phyloP scores from a whole-genome alignment of 805 yeast genomes.

The Wickerhamomyces canadensis region DNA sequence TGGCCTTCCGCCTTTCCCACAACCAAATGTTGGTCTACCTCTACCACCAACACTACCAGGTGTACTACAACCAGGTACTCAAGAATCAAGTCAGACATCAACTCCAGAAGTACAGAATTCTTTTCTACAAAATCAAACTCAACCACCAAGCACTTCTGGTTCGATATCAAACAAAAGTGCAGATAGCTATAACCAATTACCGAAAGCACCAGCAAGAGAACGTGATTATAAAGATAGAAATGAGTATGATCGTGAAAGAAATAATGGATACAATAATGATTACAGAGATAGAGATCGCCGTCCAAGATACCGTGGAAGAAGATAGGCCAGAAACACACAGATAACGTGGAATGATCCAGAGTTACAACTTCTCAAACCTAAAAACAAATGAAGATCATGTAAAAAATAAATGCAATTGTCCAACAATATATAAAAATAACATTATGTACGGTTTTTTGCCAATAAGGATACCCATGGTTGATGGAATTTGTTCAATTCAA shows the following conservation, averaged over 20 bases:
- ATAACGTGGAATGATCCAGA: too few species aligned
- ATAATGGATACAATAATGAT: constrained; percentile 4
- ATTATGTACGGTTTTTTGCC: constrained; percentile 11
- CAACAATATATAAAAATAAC: neutral
- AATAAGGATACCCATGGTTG: constrained; percentile 58
- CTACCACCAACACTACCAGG: constrained; percentile 26
- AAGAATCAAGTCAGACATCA: too few species aligned
- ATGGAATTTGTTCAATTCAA: constrained; percentile 49
- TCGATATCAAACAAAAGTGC: too few species aligned
- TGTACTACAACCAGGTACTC: constrained; percentile 24
- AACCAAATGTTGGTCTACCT: neutral
- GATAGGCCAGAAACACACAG: too few species aligned
- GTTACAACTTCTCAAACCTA: too few species aligned
- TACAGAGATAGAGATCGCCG: constrained; percentile 22
- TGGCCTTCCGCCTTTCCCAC: neutral
- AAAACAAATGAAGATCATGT: too few species aligned
- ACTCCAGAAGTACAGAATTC: too few species aligned
- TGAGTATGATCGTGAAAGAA: constrained; percentile 14
- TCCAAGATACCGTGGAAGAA: constrained; percentile 14
- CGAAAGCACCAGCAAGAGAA: constrained; percentile 14
- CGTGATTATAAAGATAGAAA: constrained; percentile 16
- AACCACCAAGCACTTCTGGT: constrained; percentile 2
- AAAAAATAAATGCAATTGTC: neutral
- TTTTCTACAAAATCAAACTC: constrained; percentile 3
- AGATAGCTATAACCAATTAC: too few species aligned